A percentile compares a stretch with the other conserved stretches of the same genome.
These are phyloP conservation scores for Nitzschia palea DNA, from an alignment of 108 stramenopile genomes.

Conservation along the genomic window DNA sequence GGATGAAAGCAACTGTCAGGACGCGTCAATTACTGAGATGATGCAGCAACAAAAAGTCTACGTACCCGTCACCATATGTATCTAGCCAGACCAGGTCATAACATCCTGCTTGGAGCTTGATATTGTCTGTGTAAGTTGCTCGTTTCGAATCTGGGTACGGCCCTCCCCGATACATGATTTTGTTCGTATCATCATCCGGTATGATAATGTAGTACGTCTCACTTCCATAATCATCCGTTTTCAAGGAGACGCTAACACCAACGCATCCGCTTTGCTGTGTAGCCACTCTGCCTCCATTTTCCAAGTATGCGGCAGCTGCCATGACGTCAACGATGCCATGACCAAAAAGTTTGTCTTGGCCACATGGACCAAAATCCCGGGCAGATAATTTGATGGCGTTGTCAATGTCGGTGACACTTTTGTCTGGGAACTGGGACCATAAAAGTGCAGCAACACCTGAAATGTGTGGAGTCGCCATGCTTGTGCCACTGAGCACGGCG, in stretches of 20 bases:
- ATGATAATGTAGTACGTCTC: constrained; percentile 2
- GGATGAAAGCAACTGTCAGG: neutral
- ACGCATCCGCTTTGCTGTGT: neutral
- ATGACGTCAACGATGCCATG: constrained; percentile 14
- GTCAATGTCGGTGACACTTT: constrained; percentile 41
- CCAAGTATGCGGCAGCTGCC: constrained; percentile 6
- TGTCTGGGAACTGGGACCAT: constrained; percentile 44
- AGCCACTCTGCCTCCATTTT: neutral
- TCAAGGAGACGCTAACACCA: neutral
- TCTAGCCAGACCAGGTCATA: neutral
- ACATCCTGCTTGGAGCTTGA: constrained; percentile 6
- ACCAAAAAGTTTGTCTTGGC: constrained; percentile 11
- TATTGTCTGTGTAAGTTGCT: neutral
- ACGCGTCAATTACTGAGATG: too few relatives aligned
- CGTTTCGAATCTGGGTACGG: neutral
- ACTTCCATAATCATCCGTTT: constrained; percentile 13
- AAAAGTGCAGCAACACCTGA: constrained; percentile 69
- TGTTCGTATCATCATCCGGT: neutral
- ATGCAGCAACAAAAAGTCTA: too few relatives aligned
- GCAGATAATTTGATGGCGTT: constrained; percentile 34
- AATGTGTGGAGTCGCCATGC: constrained; percentile 72
- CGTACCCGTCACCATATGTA: constrained; percentile 13
- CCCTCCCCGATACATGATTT: neutral
- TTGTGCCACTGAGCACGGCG: constrained; percentile 35
- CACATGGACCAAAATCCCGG: constrained; percentile 1